Base-by-base conservation (phyloP, 495 filamentous ascomycete genomes). In the Trichoderma asperelloides region DNA sequence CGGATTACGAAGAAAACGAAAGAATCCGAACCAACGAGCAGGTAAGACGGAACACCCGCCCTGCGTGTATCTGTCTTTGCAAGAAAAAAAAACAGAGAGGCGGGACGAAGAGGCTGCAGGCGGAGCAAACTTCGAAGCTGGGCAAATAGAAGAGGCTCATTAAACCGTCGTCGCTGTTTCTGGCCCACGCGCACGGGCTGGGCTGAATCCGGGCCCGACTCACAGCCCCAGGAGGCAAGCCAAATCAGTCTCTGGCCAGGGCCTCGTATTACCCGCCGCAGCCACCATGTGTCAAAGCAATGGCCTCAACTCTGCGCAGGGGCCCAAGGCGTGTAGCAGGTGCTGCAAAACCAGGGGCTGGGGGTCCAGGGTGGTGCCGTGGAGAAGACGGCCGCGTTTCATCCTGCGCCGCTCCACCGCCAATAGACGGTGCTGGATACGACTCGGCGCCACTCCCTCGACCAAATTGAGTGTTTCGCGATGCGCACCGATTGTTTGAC, bases 341-440 rank as follows among this genome's bases (percentile, higher is more conserved):
- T 27, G 55, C 55, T 47, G 43, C 55, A 60, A 30, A 60, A 30
- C 55, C 55, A 60, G 55, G 55, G 55, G 55, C 55, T 30, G 55
- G 55, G 23, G 11, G n/a, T n/a, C 55, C 8, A 28, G 55, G 55
- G 25, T 30, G 6, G 33, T n/a, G 33, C 25, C 55, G 15, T 30
- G 25, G n/a, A 30, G 55, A 60, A n/a, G 43, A 8, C 13, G 55
- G 27, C 27, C 55, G 55, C 16, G 55, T 60, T 30, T 60, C 55
- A 60, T 18, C 55, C 55, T 60, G n/a, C 55, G 27, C 23, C 4
- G 23, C 55, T 30, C 55, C 23, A 21, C 55, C 55, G n/a, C 55
- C 55, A 60, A 60, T 60, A 25, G 55, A 28, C n/a, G 49, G 49
- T 9, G 8, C 49, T n/a, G 27, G 55, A 60, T 3, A 60, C 55